Percentiles rank a stretch among this genome's conserved stretches.
Conservation (phyloP, 2,329 filamentous ascomycete species). For the Talaromyces marneffei region DNA sequence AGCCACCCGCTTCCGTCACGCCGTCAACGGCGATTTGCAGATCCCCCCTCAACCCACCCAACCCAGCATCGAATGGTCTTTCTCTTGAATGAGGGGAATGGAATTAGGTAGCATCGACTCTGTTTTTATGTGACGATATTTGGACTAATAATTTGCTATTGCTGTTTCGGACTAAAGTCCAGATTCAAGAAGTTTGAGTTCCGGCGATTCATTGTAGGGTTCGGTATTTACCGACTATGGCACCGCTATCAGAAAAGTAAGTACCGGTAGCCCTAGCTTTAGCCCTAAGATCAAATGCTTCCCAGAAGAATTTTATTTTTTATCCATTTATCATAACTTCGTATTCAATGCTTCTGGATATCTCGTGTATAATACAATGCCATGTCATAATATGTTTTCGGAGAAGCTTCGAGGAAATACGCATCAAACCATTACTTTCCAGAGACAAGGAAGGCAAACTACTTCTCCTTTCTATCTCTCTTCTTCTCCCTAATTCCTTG, state of each 20-base stretch:
- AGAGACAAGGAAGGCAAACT: neutral
- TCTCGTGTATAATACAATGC: neutral
- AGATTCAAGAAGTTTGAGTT: no score
- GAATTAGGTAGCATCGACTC: neutral
- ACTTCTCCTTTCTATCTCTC: constrained; percentile 14
- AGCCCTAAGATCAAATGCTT: neutral
- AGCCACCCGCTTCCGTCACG: neutral
- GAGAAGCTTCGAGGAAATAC: neutral
- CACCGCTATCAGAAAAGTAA: no score
- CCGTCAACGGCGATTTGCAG: neutral
- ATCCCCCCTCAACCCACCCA: no score
- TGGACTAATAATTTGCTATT: neutral
- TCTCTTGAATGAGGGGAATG: neutral
- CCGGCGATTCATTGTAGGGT: neutral
- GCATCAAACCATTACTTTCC: neutral
- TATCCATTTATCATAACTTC: neutral
- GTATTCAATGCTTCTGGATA: neutral
- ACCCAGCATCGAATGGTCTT: neutral
- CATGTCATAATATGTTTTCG: neutral
- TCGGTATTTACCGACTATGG: no score
- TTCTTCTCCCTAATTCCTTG: constrained; percentile 23
- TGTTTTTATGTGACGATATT: neutral
- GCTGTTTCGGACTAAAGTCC: neutral
- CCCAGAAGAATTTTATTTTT: neutral
- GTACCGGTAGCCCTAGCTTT: neutral